Conservation (phyloP, 2,329 filamentous ascomycete species). For the Eutypella sp. region DNA sequence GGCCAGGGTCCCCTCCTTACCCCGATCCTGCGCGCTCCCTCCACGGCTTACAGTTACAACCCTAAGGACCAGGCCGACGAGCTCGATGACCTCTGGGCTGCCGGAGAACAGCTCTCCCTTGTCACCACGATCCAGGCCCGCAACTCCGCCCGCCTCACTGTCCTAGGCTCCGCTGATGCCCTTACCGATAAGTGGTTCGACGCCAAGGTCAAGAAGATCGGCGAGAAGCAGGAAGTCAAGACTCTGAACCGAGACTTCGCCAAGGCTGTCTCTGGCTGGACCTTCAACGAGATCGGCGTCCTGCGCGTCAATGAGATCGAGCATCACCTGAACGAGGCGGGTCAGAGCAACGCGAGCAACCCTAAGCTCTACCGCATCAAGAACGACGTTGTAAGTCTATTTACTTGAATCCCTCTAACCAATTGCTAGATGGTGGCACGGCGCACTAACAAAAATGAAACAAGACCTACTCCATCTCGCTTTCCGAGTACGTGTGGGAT, state of each 20-base stretch:
- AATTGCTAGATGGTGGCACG: no score
- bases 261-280: constrained; percentile 83
- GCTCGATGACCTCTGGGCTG: constrained; percentile 79
- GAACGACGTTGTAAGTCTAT: constrained; percentile 79
- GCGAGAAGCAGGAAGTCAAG: constrained; percentile 46
- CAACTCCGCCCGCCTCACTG: constrained; percentile 84
- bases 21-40: constrained; percentile 75
- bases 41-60: constrained; percentile 90
- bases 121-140: constrained; percentile 85
- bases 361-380: constrained; percentile 92
- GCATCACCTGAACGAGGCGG: constrained; percentile 63
- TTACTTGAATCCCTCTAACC: no score
- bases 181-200: constrained; percentile 87
- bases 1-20: constrained; percentile 73
- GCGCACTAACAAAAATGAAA: constrained; percentile 14
- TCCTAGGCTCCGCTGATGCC: constrained; percentile 82
- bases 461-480: constrained; percentile 78
- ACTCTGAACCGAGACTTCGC: constrained; percentile 83
- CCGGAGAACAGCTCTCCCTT: constrained; percentile 76
- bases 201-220: constrained; percentile 64
- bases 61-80: constrained; percentile 73
- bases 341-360: constrained; percentile 59
- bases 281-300: constrained; percentile 91
- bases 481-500: constrained; percentile 79
- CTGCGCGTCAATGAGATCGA: constrained; percentile 77